A percentile compares a stretch with the other conserved stretches of the same genome.
phyloP scores from a whole-genome alignment of 441 rosid species.

The Populus tomentosa region DNA sequence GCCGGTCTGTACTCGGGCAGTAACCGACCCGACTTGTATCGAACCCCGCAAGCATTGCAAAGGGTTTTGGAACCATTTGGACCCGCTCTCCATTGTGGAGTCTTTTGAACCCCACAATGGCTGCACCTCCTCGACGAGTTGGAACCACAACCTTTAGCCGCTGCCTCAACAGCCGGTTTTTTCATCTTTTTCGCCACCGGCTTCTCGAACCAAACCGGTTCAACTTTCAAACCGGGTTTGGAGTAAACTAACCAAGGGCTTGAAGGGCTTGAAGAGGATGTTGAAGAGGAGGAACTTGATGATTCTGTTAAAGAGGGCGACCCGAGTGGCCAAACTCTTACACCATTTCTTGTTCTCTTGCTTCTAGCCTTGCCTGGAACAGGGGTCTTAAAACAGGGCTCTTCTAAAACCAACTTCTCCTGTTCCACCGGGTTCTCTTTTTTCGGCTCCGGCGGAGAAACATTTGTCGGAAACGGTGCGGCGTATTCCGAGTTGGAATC shows the following conservation, averaged over 20 bases:
- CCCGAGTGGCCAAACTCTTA: constrained; percentile 58
- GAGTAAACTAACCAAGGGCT: constrained; percentile 32
- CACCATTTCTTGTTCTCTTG: constrained; percentile 61
- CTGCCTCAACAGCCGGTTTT: constrained; percentile 17
- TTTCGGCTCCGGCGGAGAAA: constrained; percentile 22
- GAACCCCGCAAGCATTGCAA: no score
- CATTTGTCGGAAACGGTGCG: constrained; percentile 45
- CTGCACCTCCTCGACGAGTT: constrained; percentile 62
- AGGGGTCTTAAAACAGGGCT: constrained; percentile 40
- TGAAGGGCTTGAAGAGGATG: constrained; percentile 38
- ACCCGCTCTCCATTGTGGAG: constrained; percentile 97
- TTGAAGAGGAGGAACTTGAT: constrained; percentile 44
- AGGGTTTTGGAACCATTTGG: constrained; percentile 86
- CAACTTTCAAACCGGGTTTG: constrained; percentile 18
- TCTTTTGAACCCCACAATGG: constrained; percentile 92
- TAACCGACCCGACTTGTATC: constrained; percentile 44
- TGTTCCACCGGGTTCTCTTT: constrained; percentile 22
- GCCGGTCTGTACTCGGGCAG: constrained; percentile 93
- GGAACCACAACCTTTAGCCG: constrained; percentile 18
- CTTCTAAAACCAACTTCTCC: constrained; percentile 17
- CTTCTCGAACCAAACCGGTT: constrained; percentile 25
- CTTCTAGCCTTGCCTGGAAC: constrained; percentile 83
- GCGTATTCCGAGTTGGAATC: constrained; percentile 68
- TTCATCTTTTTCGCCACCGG: constrained; percentile 39
- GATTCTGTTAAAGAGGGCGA: constrained; percentile 46